These are phyloP conservation scores for Entomortierella parvispora DNA, from an alignment of 192 early-diverging fungal species.

Conservation along the genomic window DNA sequence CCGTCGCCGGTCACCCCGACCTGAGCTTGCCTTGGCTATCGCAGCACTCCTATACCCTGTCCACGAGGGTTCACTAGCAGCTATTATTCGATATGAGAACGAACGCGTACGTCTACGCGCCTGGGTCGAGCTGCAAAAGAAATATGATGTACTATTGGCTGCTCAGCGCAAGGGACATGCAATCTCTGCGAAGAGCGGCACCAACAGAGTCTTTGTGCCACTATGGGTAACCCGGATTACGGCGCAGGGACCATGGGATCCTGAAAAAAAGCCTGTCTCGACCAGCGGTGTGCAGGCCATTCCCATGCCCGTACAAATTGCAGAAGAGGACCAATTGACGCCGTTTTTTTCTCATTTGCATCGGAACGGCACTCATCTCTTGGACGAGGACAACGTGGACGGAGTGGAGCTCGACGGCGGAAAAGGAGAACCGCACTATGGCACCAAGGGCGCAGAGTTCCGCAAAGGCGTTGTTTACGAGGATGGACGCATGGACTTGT, in stretches of 20 bases:
- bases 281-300: slow-evolving; percentile 5
- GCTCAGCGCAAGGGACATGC: slow-evolving; percentile 6
- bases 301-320: slow-evolving; percentile 5
- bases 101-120: slow-evolving; percentile 11
- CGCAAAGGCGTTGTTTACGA: slow-evolving; percentile 9
- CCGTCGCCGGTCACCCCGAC: not conserved
- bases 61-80: slow-evolving; percentile 5
- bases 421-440: slow-evolving; percentile 12
- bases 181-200: not conserved
- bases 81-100: slow-evolving; percentile 7
- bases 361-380: slow-evolving; percentile 12
- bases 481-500: slow-evolving; percentile 10
- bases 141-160: slow-evolving; percentile 2
- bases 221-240: slow-evolving; percentile 5
- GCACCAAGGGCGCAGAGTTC: slow-evolving; percentile 12
- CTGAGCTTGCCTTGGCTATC: not conserved
- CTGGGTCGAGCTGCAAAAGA: slow-evolving; percentile 1
- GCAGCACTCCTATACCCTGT: slow-evolving; percentile 3
- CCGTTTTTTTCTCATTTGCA: slow-evolving; percentile 6
- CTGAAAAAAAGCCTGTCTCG: slow-evolving; percentile 11
- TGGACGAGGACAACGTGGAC: slow-evolving; percentile 6
- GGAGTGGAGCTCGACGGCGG: slow-evolving; percentile 7
- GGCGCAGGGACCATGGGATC: slow-evolving; percentile 13
- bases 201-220: not conserved
- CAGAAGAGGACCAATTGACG: slow-evolving; percentile 12